These are phyloP conservation scores for Blastobotrys persicus DNA, from an alignment of 1,139 yeast species.

Conservation along the genomic window DNA sequence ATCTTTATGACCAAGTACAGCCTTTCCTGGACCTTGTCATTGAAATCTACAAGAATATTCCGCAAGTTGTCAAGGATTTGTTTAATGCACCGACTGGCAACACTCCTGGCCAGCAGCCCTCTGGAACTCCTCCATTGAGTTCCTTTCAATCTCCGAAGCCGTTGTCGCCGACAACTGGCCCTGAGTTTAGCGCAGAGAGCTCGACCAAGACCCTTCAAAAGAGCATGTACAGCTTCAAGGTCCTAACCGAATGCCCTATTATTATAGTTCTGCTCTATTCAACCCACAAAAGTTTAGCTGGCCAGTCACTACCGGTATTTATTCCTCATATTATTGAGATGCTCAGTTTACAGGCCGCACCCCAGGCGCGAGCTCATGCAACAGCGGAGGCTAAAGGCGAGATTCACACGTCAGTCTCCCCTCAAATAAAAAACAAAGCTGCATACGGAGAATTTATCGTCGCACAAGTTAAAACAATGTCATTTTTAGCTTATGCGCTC, in stretches of 20 bases:
- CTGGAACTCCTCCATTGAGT: conserved; percentile 30
- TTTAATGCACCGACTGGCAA: conserved; percentile 41
- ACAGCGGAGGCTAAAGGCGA: conserved; percentile 56
- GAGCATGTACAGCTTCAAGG: conserved; percentile 81
- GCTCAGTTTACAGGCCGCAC: conserved; percentile 70
- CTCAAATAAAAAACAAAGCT: conserved; percentile 72
- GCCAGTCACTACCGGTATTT: conserved; percentile 68
- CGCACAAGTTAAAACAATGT: conserved; percentile 97
- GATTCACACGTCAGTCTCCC: conserved; percentile 51
- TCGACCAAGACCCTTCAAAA: conserved; percentile 45
- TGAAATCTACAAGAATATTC: conserved; percentile 76
- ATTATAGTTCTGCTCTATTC: conserved; percentile 91
- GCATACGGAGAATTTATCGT: conserved; percentile 86
- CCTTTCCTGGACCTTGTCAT: conserved; percentile 77
- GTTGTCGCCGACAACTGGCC: conserved; percentile 44
- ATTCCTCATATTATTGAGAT: conserved; percentile 80
- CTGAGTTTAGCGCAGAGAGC: conserved; percentile 37
- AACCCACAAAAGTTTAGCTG: conserved; percentile 74
- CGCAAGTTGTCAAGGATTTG: conserved; percentile 65
- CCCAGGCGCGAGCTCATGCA: conserved; percentile 67
- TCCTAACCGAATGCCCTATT: conserved; percentile 94
- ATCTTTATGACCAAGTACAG: conserved; percentile 67
- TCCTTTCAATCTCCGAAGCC: conserved; percentile 42
- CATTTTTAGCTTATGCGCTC: conserved; percentile 89
- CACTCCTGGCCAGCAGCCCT: conserved; percentile 21